Evolutionary conservation across 352 stramenopile genomes (phyloP).

Genomic region (Globisporangium emineosum): DNA sequence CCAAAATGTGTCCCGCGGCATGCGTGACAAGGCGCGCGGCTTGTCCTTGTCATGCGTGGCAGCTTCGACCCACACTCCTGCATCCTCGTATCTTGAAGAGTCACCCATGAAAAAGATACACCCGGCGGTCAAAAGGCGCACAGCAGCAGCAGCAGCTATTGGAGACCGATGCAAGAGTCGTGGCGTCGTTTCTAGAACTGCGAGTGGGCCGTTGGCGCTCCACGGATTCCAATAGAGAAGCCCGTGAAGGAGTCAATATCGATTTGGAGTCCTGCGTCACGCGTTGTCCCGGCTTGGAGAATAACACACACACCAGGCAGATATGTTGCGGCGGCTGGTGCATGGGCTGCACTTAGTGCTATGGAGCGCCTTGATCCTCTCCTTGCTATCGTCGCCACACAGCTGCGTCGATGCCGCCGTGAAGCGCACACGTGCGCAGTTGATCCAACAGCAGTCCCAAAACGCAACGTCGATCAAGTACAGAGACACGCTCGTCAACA

Average conservation of each 20-base stretch:
- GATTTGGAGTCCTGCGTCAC: background rate
- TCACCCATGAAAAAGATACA: background rate
- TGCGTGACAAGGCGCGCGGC: too few relatives aligned
- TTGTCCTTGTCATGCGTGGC: background rate
- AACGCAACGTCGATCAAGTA: constrained; percentile 25
- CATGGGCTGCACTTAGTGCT: background rate
- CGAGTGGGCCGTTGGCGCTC: too few relatives aligned
- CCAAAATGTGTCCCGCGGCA: too few relatives aligned
- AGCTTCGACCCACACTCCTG: background rate
- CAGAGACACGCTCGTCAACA: constrained; percentile 45
- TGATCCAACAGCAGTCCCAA: constrained; percentile 13
- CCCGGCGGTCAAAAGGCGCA: background rate
- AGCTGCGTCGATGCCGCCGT: background rate
- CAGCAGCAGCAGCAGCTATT: too few relatives aligned
- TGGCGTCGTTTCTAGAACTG: background rate
- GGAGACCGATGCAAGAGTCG: background rate
- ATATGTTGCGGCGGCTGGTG: background rate
- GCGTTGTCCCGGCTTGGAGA: background rate
- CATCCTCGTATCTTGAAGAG: background rate
- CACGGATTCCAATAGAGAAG: background rate
- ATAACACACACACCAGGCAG: too few relatives aligned
- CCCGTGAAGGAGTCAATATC: background rate
- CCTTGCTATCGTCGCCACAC: background rate
- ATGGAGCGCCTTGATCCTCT: background rate
- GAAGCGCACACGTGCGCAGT: constrained; percentile 16